phyloP scores from a whole-genome alignment of 495 filamentous ascomycete genomes.

The Penicillium taxi region DNA sequence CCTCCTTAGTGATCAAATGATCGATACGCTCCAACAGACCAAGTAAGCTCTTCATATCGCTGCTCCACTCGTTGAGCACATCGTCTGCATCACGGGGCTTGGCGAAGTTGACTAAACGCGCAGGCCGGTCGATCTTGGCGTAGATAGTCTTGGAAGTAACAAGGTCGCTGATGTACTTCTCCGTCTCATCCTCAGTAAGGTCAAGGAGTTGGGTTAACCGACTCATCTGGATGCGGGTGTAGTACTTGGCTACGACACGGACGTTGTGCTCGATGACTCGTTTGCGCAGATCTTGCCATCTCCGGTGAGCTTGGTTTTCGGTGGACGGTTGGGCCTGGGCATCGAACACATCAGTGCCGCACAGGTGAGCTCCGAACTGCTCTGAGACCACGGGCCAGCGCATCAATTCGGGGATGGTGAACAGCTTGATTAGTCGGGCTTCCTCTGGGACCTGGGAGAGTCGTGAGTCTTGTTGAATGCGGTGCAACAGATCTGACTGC shows the following conservation, averaged over 20 bases:
- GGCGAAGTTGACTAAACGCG: conserved; percentile 83
- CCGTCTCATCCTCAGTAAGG: conserved; percentile 87
- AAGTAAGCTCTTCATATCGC: conserved; percentile 94
- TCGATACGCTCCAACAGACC: conserved; percentile 90
- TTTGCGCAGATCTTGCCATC: conserved; percentile 92
- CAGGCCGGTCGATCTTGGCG: conserved; percentile 94
- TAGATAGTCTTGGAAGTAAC: conserved; percentile 96
- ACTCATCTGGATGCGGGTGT: conserved; percentile 88
- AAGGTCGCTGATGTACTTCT: conserved; percentile 92
- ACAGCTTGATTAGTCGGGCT: conserved; percentile 75
- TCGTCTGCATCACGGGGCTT: conserved; percentile 94
- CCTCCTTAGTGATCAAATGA: conserved; percentile 98
- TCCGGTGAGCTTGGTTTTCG: conserved; percentile 67
- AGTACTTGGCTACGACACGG: conserved; percentile 94
- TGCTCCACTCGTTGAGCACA: conserved; percentile 96
- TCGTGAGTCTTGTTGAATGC: conserved; percentile 62
- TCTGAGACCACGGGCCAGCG: conserved; percentile 89
- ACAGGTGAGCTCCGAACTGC: conserved; percentile 81
- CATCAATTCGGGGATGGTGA: conserved; percentile 95
- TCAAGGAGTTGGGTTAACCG: conserved; percentile 85
- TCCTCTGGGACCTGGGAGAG: conserved; percentile 64
- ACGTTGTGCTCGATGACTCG: conserved; percentile 99
- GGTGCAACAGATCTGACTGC: conserved; percentile 93
- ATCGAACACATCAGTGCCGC: conserved; percentile 79
- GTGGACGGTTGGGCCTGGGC: conserved; percentile 46